These are phyloP conservation scores for Lactifluus hygrophoroides DNA, from an alignment of 768 basidiomycete genomes.

Conservation along the genomic window DNA sequence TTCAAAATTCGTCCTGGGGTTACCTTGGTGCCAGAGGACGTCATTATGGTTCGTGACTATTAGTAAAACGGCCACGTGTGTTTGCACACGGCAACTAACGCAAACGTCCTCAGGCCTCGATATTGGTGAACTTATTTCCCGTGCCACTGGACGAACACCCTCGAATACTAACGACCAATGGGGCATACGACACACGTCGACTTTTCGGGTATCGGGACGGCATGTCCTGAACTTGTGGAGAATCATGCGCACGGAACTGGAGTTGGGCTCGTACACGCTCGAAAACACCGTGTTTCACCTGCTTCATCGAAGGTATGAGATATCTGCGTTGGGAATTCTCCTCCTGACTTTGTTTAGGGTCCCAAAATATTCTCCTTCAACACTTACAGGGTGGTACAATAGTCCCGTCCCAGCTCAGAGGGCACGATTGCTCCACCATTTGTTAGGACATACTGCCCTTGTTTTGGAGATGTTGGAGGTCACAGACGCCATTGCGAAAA, in stretches of 20 bases:
- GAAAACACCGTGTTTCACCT: slow-evolving; percentile 86
- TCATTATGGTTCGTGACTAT: slow-evolving; percentile 42
- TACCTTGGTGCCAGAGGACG: slow-evolving; percentile 66
- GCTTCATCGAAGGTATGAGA: slow-evolving; percentile 57
- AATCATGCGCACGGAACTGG: slow-evolving; percentile 80
- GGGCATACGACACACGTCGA: slow-evolving; percentile 65
- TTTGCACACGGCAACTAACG: background rate
- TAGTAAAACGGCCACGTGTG: background rate
- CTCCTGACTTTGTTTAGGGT: slow-evolving; percentile 7
- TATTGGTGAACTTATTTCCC: slow-evolving; percentile 61
- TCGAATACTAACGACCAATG: slow-evolving; percentile 49
- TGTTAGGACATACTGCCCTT: slow-evolving; percentile 52
- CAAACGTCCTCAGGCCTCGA: slow-evolving; percentile 50
- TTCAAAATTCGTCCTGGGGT: slow-evolving; percentile 85
- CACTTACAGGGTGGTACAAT: slow-evolving; percentile 60
- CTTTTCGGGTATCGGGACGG: slow-evolving; percentile 76
- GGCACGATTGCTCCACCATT: slow-evolving; percentile 51
- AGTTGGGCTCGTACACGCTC: slow-evolving; percentile 71
- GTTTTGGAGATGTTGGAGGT: slow-evolving; percentile 75
- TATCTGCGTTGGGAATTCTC: background rate
- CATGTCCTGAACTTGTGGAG: slow-evolving; percentile 93
- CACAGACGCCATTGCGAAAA: slow-evolving; percentile 79
- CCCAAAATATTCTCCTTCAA: slow-evolving; percentile 14
- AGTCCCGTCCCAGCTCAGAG: slow-evolving; percentile 51
- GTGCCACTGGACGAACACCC: slow-evolving; percentile 48